Percentiles rank a stretch among this genome's conserved stretches.
phyloP scores from a whole-genome alignment of 495 filamentous ascomycete species.

The Bombardia bombarda region DNA sequence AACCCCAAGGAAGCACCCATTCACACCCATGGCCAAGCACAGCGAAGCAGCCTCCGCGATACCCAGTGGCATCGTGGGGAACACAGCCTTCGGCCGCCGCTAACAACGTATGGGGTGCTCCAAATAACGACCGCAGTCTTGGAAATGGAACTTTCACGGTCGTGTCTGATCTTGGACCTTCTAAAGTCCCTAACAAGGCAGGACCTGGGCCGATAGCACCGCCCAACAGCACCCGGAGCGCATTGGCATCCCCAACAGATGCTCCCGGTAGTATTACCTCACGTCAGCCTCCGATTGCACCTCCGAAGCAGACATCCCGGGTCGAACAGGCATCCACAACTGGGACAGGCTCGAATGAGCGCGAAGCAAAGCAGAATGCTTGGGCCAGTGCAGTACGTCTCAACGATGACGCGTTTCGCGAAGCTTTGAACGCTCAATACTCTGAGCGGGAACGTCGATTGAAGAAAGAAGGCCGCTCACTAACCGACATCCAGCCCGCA shows the following conservation, averaged over 20 bases:
- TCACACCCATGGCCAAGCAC: conserved; percentile 14
- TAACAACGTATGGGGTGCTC: conserved; percentile 68
- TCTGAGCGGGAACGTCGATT: conserved; percentile 22
- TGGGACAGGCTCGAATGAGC: neutral
- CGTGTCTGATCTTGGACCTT: conserved; percentile 40
- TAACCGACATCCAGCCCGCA: conserved; percentile 29
- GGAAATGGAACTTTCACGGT: conserved; percentile 76
- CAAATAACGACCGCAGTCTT: conserved; percentile 58
- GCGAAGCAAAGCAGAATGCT: conserved; percentile 6
- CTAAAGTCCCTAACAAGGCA: conserved; percentile 25
- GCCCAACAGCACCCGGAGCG: conserved; percentile 12
- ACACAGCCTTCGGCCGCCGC: conserved; percentile 31
- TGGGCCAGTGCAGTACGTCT: conserved; percentile 13
- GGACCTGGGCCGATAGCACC: conserved; percentile 40
- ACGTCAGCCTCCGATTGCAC: conserved; percentile 32
- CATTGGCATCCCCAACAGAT: neutral
- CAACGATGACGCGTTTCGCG: conserved; percentile 17
- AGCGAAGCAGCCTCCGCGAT: conserved; percentile 19
- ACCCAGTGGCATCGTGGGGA: conserved; percentile 23
- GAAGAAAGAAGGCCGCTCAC: conserved; percentile 17
- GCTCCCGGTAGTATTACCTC: conserved; percentile 5
- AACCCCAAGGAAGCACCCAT: conserved; percentile 9
- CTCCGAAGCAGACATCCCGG: conserved; percentile 17
- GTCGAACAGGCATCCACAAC: conserved; percentile 6
- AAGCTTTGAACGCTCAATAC: conserved; percentile 17